phyloP scores from a whole-genome alignment of 495 filamentous ascomycete species.

The Elasticomyces elasticus region DNA sequence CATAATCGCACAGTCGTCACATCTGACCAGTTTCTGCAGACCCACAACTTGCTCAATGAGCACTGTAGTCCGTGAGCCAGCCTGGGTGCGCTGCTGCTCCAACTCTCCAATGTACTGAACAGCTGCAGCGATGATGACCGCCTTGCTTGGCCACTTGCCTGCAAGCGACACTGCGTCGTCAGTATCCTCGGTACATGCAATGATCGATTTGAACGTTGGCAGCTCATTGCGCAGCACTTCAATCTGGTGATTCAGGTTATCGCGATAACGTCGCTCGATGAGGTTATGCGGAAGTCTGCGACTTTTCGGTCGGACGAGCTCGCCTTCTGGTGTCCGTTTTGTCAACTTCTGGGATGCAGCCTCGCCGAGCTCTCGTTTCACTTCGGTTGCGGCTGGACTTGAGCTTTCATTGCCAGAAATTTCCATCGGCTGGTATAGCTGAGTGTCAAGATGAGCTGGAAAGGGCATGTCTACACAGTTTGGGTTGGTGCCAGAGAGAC shows the following conservation, averaged over 20 bases:
- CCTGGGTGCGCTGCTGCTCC: background rate
- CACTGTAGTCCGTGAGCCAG: background rate
- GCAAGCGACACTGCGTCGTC: background rate
- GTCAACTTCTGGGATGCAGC: background rate
- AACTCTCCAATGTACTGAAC: background rate
- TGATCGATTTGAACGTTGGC: background rate
- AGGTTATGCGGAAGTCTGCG: background rate
- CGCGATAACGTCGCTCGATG: background rate
- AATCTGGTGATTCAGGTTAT: background rate
- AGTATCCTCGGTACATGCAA: background rate
- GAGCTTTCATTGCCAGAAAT: background rate
- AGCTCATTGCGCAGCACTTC: background rate
- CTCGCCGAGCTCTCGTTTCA: background rate
- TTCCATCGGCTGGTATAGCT: background rate
- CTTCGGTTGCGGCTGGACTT: background rate
- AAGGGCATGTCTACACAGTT: background rate
- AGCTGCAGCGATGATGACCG: slow-evolving; percentile 2
- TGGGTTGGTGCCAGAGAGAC: background rate
- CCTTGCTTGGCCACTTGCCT: background rate
- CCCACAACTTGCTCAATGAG: slow-evolving; percentile 1
- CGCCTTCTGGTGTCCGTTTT: background rate
- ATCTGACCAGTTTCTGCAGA: slow-evolving; percentile 5
- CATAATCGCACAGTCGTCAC: slow-evolving; percentile 5
- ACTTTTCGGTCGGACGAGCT: background rate
- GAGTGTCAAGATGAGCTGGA: background rate